Base-by-base conservation (phyloP, 352 stramenopile species). In the Poterioochromonas sp. region DNA sequence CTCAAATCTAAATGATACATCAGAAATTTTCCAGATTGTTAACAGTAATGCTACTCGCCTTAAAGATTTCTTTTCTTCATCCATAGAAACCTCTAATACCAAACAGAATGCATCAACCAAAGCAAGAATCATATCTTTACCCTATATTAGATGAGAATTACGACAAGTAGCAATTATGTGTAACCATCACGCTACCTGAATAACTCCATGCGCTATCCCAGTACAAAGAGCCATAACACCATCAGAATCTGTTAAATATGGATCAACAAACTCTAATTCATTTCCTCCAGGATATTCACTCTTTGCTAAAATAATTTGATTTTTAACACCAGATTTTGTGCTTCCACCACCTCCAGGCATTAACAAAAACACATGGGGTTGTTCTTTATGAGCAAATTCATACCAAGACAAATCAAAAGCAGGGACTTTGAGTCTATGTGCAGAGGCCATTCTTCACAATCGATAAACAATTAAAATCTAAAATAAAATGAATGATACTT, bases 261-360 rank as follows among this genome's bases (percentile, higher is more conserved):
- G 5, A 32, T 68, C 58, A 12, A 40, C 26, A 18, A 68, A 68
- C 34, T 68, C 11, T 18, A 68, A 8, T 39, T 58, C 15, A 15
- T 58, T 15, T 26, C 26, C 26, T 15, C 26, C 47, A 58, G 5
- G 26, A 26, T 68, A 5, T 68, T 68, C 5, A 68, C 34, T 8
- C 58, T 68, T 39, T 11, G 26, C 58, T 29, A 68, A 15, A 5
- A 68, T 68, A 18, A 68, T 68, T 35, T 68, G 58, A 39, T 68
- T 68, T 26, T 68, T 68, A 5, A 68, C 58, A 29, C 58, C 58
- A 68, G 58, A 29, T 35, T 68, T 68, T 11, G 58, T 26, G 26
- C 58, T 68, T 68, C 58, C 58, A 18, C 58, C 58, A 40, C 58
- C 58, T 40, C 58, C 58, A 40, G 58, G 58, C 26, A 68, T 32